A percentile compares a stretch with the other conserved stretches of the same genome.
These are phyloP conservation scores for Persicaria maculosa DNA, from an alignment of 148 eudicot species.

Conservation along the genomic window DNA sequence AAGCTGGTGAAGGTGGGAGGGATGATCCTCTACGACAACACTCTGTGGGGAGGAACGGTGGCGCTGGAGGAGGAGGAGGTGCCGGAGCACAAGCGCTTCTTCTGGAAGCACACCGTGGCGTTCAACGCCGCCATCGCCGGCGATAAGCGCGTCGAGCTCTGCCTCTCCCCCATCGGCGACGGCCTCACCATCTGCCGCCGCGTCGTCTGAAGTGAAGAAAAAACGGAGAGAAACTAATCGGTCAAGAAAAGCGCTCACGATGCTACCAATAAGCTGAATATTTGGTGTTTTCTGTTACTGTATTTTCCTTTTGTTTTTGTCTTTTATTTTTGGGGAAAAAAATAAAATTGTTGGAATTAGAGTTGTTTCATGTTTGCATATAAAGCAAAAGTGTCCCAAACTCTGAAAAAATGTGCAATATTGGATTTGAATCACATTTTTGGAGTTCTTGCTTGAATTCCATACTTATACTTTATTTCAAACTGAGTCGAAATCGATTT, in stretches of 20 bases:
- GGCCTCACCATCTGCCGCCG: background rate
- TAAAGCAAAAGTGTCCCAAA: no score
- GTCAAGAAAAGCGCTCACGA: background rate
- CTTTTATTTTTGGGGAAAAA: background rate
- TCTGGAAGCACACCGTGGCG: background rate
- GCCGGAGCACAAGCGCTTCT: background rate
- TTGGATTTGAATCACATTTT: no score
- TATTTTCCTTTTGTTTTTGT: no score
- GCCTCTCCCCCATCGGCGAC: background rate
- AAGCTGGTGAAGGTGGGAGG: constrained; percentile 32
- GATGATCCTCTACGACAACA: constrained; percentile 32
- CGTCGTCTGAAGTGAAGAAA: background rate
- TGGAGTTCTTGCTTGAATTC: no score
- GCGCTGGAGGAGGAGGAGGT: background rate
- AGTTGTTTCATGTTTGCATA: no score
- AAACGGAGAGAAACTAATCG: background rate
- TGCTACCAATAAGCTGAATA: background rate
- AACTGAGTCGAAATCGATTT: no score
- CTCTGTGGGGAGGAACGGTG: constrained; percentile 27
- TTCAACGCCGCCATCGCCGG: background rate
- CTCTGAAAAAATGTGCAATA: no score
- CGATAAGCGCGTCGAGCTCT: background rate
- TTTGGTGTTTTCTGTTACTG: background rate
- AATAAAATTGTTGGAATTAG: no score
- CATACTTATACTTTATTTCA: no score